A percentile compares a stretch with the other conserved stretches of the same genome.
These are phyloP conservation scores for Sporothrix schenckii DNA, from an alignment of 2,329 filamentous ascomycete species.

Conservation along the genomic window DNA sequence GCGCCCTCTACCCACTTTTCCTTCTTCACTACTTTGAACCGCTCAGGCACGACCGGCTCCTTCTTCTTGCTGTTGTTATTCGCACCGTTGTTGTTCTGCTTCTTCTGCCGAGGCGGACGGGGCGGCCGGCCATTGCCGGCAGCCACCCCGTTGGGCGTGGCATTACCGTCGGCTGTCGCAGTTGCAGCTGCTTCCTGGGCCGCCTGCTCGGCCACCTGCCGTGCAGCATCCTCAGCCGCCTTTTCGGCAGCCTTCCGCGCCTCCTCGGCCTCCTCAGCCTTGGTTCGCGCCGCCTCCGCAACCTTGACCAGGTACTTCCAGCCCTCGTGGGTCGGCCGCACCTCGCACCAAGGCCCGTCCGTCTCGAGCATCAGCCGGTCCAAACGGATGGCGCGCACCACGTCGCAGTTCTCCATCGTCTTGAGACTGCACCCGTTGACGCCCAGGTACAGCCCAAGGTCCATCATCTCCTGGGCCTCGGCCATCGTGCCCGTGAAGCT, in stretches of 20 bases:
- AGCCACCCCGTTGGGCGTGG: neutral
- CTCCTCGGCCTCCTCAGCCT: conserved; percentile 31
- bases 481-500: conserved; percentile 87
- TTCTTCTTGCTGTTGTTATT: conserved; percentile 51
- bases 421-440: conserved; percentile 97
- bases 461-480: conserved; percentile 77
- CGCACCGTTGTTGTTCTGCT: conserved; percentile 34
- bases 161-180: neutral
- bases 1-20: conserved; percentile 86
- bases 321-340: conserved; percentile 83
- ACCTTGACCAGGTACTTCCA: conserved; percentile 64
- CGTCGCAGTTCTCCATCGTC: conserved; percentile 84
- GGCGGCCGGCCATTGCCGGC: conserved; percentile 27
- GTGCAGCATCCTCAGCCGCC: conserved; percentile 26
- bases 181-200: conserved; percentile 15
- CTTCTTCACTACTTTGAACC: conserved; percentile 89
- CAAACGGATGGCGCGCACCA: conserved; percentile 77
- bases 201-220: conserved; percentile 35
- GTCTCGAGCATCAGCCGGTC: conserved; percentile 90
- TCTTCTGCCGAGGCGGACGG: conserved; percentile 34
- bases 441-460: conserved; percentile 84
- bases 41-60: conserved; percentile 66
- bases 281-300: conserved; percentile 39
- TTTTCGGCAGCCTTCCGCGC: conserved; percentile 33
- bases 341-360: conserved; percentile 97